Evolutionary conservation across 306 rosid species (phyloP).

Genomic region (Calophaca sinica): DNA sequence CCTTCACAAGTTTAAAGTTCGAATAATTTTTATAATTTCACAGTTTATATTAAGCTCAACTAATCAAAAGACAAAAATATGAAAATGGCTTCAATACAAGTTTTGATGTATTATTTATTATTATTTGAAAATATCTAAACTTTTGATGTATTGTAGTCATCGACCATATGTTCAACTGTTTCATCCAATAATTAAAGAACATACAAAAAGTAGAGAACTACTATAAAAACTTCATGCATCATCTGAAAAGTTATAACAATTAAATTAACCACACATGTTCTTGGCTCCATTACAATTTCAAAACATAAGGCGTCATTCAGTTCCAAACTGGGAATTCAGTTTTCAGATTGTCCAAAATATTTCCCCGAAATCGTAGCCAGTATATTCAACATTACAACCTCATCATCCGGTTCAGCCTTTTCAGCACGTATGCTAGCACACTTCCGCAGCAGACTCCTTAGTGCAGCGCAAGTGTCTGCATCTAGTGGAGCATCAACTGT

Average conservation of each 20-base stretch:
- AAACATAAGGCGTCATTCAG: not conserved
- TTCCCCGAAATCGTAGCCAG: slow-evolving; percentile 74
- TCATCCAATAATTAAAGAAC: not conserved
- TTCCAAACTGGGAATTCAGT: slow-evolving; percentile 19
- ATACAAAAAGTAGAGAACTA: not conserved
- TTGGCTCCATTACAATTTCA: slow-evolving; percentile 20
- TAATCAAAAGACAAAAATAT: not conserved
- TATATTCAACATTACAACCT: slow-evolving; percentile 80
- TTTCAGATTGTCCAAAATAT: slow-evolving; percentile 80
- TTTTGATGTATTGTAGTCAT: not conserved
- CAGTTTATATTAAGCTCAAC: no score
- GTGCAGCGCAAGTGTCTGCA: slow-evolving; percentile 71
- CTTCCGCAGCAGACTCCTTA: slow-evolving; percentile 83
- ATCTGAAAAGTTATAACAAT: not conserved
- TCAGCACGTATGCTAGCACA: slow-evolving; percentile 75
- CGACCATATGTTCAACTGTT: not conserved
- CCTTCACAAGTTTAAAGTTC: no score
- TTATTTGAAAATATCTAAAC: not conserved
- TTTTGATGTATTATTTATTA: no score
- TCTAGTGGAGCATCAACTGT: slow-evolving; percentile 77
- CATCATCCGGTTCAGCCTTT: slow-evolving; percentile 68
- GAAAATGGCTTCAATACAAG: not conserved
- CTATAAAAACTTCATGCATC: not conserved
- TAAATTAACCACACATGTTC: not conserved
- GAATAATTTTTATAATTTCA: no score